Evolutionary conservation across 345 rosid species (phyloP).

Genomic region (Melastoma malabathricum): DNA sequence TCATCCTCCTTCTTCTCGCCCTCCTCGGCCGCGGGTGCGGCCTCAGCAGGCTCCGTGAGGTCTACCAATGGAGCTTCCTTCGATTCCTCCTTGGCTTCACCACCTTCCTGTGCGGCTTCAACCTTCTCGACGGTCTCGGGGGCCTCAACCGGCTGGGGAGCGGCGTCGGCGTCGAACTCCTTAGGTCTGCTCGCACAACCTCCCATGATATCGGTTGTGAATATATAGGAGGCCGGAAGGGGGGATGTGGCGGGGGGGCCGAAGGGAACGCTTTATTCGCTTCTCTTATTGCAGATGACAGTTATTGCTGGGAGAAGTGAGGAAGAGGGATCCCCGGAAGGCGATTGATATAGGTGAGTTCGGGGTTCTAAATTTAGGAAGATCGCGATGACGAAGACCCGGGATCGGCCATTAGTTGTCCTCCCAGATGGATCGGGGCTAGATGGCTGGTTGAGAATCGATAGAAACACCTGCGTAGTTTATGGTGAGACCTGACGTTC

Average conservation of each 20-base stretch:
- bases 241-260: neutral
- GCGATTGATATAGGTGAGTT: neutral
- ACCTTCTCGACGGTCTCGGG: slow-evolving; percentile 4
- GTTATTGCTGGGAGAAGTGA: no score
- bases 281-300: no score
- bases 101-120: slow-evolving; percentile 8
- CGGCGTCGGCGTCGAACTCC: neutral
- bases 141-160: slow-evolving; percentile 3
- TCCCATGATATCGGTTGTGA: slow-evolving; percentile 7
- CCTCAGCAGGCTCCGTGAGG: slow-evolving; percentile 5
- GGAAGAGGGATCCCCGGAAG: no score
- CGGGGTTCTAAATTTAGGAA: neutral
- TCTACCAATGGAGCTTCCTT: slow-evolving; percentile 11
- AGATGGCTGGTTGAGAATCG: no score
- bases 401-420: no score
- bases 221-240: neutral
- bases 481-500: no score
- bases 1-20: neutral
- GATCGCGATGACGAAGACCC: no score
- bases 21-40: neutral
- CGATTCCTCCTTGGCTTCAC: neutral
- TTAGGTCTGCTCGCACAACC: slow-evolving; percentile 11
- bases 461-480: no score
- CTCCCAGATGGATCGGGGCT: no score
- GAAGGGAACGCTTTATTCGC: no score